Evolutionary conservation across 768 basidiomycete species (phyloP), one percentile per base, ranked within the genome.

Genomic region (Boletus vinaceobasis): DNA sequence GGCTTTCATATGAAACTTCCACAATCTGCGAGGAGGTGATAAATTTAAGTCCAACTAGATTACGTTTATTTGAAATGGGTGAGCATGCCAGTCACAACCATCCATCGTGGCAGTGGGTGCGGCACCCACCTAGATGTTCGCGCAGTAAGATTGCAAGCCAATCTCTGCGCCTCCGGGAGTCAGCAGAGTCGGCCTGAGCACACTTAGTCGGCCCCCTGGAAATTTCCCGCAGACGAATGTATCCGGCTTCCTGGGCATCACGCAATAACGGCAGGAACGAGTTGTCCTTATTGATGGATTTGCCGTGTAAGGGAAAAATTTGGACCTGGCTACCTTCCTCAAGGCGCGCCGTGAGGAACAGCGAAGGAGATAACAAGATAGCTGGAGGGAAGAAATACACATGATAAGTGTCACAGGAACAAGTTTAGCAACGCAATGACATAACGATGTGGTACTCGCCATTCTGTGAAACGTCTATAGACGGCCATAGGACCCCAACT

Each of bases 401-500:
- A 55, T n/a, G 46, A 49, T 26, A 52, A n/a, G n/a, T n/a, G n/a
- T n/a, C n/a, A 43, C 35, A 15, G 42, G 45, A 54, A 52, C 59
- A 54, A 52, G 27, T 32, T 65, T 55, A 70, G 51, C 38, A 37
- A 52, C 36, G 13, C 14, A 19, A 49, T 43, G 31, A 52, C 9
- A 54, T 32, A 17, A 43, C 38, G 53, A 52, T 14, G 40, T 39
- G 51, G 51, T 56, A 77, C 84, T 64, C 68, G 87, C 90, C 74
- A 56, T 83, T 79, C 48, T 76, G 77, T 27, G 82, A 65, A 51
- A 85, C 50, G 8, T 88, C 86, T 43, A 78, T 62, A 37, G 85
- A 87, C n/a, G 89, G 88, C 90, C 90, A 92, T 61, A 81, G 78
- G 43, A 84, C 72, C 6, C 90, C 90, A 50, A 90, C 74, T 13